Percentiles rank a stretch among this genome's conserved stretches.
Evolutionary conservation across 1,284 basidiomycete genomes (phyloP).

Genomic region (Ustilago curta): DNA sequence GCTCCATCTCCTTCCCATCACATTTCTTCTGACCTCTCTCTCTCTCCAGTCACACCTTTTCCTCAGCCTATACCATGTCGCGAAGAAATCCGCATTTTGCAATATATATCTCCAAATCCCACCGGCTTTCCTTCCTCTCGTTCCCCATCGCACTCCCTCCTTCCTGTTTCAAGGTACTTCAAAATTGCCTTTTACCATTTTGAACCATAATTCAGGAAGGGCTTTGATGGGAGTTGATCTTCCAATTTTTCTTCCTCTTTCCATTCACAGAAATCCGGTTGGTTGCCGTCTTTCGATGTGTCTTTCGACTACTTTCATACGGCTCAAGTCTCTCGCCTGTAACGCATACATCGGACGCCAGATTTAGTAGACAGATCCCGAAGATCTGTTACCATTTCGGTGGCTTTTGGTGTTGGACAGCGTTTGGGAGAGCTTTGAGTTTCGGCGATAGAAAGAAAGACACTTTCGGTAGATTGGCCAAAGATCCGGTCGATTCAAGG

Average conservation of each 20-base stretch:
- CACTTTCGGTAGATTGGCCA: constrained; percentile 28
- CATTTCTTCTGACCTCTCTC: not conserved
- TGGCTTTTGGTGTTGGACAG: not conserved
- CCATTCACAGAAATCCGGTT: constrained; percentile 27
- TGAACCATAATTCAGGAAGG: constrained; percentile 59
- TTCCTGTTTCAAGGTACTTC: constrained; percentile 57
- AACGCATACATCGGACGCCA: not conserved
- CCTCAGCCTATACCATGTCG: constrained; percentile 1
- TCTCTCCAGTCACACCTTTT: no score
- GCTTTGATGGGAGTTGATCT: constrained; percentile 49
- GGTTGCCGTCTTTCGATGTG: constrained; percentile 28
- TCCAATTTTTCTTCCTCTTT: constrained; percentile 43
- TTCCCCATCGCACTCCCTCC: constrained; percentile 46
- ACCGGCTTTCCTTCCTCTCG: not conserved
- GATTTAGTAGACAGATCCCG: constrained; percentile 7
- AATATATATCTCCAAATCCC: constrained; percentile 23
- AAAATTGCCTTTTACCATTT: constrained; percentile 62
- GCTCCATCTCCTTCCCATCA: not conserved
- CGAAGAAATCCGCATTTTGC: constrained; percentile 2
- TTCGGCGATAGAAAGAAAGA: not conserved
- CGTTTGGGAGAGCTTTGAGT: not conserved
- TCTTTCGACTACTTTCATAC: not conserved
- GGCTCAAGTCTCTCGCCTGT: not conserved
- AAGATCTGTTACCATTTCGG: constrained; percentile 18
- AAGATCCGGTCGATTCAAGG: constrained; percentile 20